Base-by-base conservation (phyloP, 371 early-diverging fungal genomes). In the Fennellomyces sp. region DNA sequence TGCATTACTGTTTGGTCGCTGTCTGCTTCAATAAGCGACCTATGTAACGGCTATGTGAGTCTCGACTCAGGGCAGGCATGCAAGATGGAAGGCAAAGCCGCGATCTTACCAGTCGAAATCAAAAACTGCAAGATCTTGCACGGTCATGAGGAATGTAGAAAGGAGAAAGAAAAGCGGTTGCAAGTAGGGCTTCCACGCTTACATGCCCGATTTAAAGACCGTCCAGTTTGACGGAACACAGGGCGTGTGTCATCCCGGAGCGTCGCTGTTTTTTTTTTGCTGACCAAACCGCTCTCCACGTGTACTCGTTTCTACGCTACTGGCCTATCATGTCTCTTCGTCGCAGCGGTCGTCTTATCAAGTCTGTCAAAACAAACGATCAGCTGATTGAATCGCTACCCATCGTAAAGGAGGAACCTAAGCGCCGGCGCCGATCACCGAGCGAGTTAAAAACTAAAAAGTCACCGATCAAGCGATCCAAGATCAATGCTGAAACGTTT, bases 11-110 rank as follows among this genome's bases (percentile, higher is more conserved):
- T 87, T 50, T 75, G 61, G 60, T 92, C 92, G 45, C 85, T 86
- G 64, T 92, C 90, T 26, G 86, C 76, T 45, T 92, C 91, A 29
- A 92, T 84, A 60, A 90, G 69, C 5, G 91, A 87, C 84, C 87
- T 87, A 48, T 31, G 26, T 29, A 17, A 28, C 36, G 19, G 21
- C 23, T 15, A 39, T 21, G 41, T 1, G 15, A 15, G 3, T 25
- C n/a, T 25, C 36, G n/a, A 8, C 11, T 36, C 10, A 8, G 36
- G 36, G n/a, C 10, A 36, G 36, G n/a, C 10, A 8, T 11, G n/a
- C 36, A 36, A 36, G n/a, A n/a, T 36, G 10, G n/a, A 49, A 49
- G 13, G 49, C 12, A 11, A n/a, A n/a, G n/a, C n/a, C 35, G 30
- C n/a, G 3, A 2, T 11, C 1, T 47, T 80, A 85, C 86, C 86